These are phyloP conservation scores for Asclepias syriaca DNA, from an alignment of 257 asterid species.

Conservation along the genomic window DNA sequence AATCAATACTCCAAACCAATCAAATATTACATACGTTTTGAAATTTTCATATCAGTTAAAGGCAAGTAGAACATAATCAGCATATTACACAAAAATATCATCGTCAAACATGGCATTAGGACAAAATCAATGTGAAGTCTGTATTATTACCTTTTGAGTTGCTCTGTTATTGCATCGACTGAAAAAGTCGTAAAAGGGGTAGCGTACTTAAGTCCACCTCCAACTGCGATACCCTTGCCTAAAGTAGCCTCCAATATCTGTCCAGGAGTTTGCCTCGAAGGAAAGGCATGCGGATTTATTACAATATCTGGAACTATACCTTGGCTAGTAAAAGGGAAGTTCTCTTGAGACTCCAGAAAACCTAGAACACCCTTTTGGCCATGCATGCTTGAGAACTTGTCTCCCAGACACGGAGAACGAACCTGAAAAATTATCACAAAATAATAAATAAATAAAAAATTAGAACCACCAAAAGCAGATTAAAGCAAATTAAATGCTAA, in stretches of 20 bases:
- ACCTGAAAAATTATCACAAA: slow-evolving; percentile 41
- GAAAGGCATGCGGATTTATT: slow-evolving; percentile 96
- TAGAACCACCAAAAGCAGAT: background rate
- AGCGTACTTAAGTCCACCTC: slow-evolving; percentile 65
- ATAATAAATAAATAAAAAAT: background rate
- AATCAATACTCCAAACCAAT: too few species aligned
- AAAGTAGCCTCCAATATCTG: slow-evolving; percentile 89
- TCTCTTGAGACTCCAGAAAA: slow-evolving; percentile 78
- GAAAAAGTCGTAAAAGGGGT: slow-evolving; percentile 84
- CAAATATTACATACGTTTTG: too few species aligned
- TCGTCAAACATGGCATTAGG: too few species aligned
- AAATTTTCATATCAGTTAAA: too few species aligned
- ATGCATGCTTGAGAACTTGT: slow-evolving; percentile 97
- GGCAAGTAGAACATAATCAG: background rate
- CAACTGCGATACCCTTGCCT: slow-evolving; percentile 86
- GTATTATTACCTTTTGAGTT: slow-evolving; percentile 76
- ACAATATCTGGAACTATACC: slow-evolving; percentile 96
- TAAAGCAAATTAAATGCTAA: background rate
- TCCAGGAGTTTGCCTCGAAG: slow-evolving; percentile 95
- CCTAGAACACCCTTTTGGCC: slow-evolving; percentile 98
- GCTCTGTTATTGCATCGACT: slow-evolving; percentile 62
- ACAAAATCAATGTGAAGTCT: too few species aligned
- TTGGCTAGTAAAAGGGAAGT: slow-evolving; percentile 74
- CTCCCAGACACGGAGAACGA: slow-evolving; percentile 93
- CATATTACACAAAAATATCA: background rate